Conservation (phyloP, 1,284 basidiomycete species). For the Polyporus tsugae region DNA sequence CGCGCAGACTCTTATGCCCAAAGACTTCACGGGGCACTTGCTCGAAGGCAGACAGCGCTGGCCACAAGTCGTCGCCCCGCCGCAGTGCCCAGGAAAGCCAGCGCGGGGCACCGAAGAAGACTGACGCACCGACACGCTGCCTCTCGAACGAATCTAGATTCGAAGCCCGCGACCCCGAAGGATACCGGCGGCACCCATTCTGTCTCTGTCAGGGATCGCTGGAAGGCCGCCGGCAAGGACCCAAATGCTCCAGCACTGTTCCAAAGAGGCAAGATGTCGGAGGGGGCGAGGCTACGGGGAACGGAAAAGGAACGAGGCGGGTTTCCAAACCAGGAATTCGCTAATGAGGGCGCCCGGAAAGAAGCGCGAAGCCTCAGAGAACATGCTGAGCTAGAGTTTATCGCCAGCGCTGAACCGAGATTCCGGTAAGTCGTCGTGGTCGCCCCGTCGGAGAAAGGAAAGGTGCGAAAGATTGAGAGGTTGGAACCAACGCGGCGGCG, state of each 20-base stretch:
- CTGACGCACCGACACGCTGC: not conserved
- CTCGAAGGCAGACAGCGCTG: not conserved
- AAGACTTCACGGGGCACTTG: not conserved
- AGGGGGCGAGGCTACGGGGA: not conserved
- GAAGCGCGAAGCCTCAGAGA: not conserved
- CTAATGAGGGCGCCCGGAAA: not conserved
- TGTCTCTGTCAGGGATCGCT: not conserved
- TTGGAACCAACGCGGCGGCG: not conserved
- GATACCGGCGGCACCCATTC: not conserved
- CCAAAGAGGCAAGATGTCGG: not conserved
- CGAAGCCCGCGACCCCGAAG: not conserved
- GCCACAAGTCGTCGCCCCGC: not conserved
- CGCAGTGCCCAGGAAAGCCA: not conserved
- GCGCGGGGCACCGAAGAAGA: constrained; percentile 8
- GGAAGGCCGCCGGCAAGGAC: not conserved
- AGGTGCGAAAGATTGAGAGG: not conserved
- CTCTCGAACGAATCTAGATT: not conserved
- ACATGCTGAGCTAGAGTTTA: not conserved
- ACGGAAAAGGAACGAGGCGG: not conserved
- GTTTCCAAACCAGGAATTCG: not conserved
- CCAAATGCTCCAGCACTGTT: not conserved
- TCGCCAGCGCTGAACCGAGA: not conserved
- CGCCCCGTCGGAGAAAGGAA: constrained; percentile 1
- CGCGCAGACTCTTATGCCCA: not conserved
- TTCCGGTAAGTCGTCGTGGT: not conserved